These are phyloP conservation scores for Verruconis gallopava DNA, from an alignment of 2,329 filamentous ascomycete genomes.

Conservation along the genomic window DNA sequence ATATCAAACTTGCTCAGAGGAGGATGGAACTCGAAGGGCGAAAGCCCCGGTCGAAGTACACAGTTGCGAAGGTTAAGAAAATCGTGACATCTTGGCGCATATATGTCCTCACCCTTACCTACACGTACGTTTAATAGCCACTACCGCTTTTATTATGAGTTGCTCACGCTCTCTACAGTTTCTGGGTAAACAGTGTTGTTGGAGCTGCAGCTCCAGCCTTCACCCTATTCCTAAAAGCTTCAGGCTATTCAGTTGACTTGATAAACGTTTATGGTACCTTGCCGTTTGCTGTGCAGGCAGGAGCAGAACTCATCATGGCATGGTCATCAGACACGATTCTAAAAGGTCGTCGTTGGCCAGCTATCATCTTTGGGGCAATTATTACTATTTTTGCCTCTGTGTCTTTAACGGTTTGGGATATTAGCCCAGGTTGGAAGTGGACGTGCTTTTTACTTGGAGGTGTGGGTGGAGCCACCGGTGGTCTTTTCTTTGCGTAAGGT, in stretches of 20 bases:
- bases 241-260: not conserved
- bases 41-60: conserved; percentile 32
- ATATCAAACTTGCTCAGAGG: conserved; percentile 33
- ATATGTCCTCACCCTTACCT: conserved; percentile 44
- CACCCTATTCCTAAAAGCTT: not conserved
- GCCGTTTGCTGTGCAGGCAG: not conserved
- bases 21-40: conserved; percentile 40
- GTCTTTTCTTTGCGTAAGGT: conserved; percentile 1
- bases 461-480: not conserved
- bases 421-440: not conserved
- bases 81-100: conserved; percentile 55
- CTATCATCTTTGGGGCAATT: not conserved
- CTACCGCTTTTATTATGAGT: not conserved
- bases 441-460: not conserved
- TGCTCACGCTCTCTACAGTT: not conserved
- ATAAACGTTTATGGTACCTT: not conserved
- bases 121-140: too few relatives aligned
- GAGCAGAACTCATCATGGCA: not conserved
- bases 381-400: not conserved
- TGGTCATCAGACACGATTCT: not conserved
- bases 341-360: not conserved
- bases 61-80: conserved; percentile 40
- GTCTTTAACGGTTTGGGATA: not conserved
- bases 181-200: not conserved
- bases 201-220: not conserved